Evolutionary conservation across 1,284 basidiomycete species (phyloP).

Genomic region (Grifola frondosa): DNA sequence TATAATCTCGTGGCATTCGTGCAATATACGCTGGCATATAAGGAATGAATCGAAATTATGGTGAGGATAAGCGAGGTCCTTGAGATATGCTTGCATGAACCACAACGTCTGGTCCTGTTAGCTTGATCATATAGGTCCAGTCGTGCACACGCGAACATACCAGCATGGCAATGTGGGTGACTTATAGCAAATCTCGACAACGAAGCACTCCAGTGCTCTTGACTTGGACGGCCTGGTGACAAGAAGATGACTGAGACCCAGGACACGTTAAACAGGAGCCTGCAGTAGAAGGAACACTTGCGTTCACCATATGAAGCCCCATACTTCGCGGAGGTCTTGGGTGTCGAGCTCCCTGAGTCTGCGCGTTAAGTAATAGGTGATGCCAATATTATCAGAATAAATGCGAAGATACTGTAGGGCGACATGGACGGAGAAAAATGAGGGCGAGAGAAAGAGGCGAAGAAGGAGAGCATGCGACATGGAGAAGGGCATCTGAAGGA

Average conservation of each 20-base stretch:
- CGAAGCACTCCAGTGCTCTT: slow-evolving; percentile 88
- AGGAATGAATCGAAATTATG: slow-evolving; percentile 80
- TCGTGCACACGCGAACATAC: slow-evolving; percentile 54
- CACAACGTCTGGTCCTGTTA: slow-evolving; percentile 76
- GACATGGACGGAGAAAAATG: slow-evolving; percentile 89
- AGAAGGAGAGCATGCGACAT: slow-evolving; percentile 79
- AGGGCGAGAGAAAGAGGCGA: slow-evolving; percentile 85
- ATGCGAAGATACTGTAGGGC: slow-evolving; percentile 86
- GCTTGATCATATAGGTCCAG: slow-evolving; percentile 11
- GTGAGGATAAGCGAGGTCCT: slow-evolving; percentile 70
- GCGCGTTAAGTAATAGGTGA: slow-evolving; percentile 92
- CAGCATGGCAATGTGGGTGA: slow-evolving; percentile 94
- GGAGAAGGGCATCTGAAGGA: slow-evolving; percentile 3
- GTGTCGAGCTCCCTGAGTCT: slow-evolving; percentile 78
- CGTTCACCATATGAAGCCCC: slow-evolving; percentile 91
- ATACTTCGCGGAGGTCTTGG: slow-evolving; percentile 88
- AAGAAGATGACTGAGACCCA: slow-evolving; percentile 74
- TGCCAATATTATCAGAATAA: slow-evolving; percentile 92
- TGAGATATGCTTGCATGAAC: slow-evolving; percentile 96
- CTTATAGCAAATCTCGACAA: slow-evolving; percentile 81
- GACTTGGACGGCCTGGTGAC: slow-evolving; percentile 89
- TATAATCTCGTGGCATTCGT: slow-evolving; percentile 95
- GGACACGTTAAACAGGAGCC: slow-evolving; percentile 16
- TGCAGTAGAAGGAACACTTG: slow-evolving; percentile 10
- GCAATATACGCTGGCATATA: slow-evolving; percentile 91